phyloP scores from a whole-genome alignment of 495 filamentous ascomycete species.

The Paragyromitra xinjiangensis region DNA sequence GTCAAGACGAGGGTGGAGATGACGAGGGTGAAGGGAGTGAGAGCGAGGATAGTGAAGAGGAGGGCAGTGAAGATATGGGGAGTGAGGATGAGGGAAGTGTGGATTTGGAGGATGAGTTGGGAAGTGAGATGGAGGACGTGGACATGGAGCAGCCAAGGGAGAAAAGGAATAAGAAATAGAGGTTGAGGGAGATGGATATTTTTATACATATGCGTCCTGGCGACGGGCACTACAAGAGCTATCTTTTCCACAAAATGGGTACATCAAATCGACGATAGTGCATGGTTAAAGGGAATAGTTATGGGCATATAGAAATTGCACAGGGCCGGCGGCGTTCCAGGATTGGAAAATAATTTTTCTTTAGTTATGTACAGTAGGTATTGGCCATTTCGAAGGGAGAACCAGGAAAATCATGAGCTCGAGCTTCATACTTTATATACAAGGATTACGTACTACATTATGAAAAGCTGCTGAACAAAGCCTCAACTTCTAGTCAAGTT shows the following conservation, averaged over 20 bases:
- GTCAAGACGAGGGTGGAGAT: slow-evolving; percentile 78
- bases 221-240: neutral
- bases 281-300: neutral
- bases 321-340: slow-evolving; percentile 40
- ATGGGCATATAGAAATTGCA: slow-evolving; percentile 30
- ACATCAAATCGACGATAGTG: slow-evolving; percentile 17
- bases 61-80: slow-evolving; percentile 64
- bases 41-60: slow-evolving; percentile 65
- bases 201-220: slow-evolving; percentile 27
- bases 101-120: slow-evolving; percentile 55
- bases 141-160: slow-evolving; percentile 53
- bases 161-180: slow-evolving; percentile 50
- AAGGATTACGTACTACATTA: neutral
- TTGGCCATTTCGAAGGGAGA: slow-evolving; percentile 1
- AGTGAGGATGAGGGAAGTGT: slow-evolving; percentile 59
- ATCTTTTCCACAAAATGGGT: slow-evolving; percentile 20
- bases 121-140: slow-evolving; percentile 58
- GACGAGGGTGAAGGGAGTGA: slow-evolving; percentile 65
- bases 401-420: slow-evolving; percentile 1
- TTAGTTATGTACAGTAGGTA: slow-evolving; percentile 45
- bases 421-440: slow-evolving; percentile 14
- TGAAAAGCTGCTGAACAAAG: neutral
- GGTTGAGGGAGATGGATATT: neutral
- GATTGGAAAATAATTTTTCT: slow-evolving; percentile 9
- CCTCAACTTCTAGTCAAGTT: neutral